These are phyloP conservation scores for Colletotrichum chlorophyti DNA, from an alignment of 2,329 filamentous ascomycete genomes.

Conservation along the genomic window DNA sequence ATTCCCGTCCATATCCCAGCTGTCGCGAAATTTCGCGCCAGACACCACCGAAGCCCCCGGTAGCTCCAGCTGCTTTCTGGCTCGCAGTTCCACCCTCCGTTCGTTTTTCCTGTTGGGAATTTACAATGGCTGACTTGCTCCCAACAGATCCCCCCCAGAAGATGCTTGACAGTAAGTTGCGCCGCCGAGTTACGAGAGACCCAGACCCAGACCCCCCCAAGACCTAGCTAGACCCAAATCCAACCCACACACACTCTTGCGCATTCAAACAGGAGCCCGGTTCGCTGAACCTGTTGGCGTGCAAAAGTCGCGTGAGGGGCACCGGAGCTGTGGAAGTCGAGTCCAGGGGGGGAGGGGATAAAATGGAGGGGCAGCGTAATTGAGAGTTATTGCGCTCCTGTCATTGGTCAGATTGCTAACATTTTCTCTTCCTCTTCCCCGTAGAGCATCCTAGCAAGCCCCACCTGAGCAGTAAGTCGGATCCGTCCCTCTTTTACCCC, in stretches of 20 bases:
- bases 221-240: too few species aligned
- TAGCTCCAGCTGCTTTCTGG: not conserved
- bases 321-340: slow-evolving; percentile 14
- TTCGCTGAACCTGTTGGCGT: slow-evolving; percentile 11
- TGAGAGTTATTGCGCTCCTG: slow-evolving; percentile 9
- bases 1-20: not conserved
- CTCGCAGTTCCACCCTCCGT: not conserved
- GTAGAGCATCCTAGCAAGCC: slow-evolving; percentile 74
- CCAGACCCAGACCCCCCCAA: not conserved
- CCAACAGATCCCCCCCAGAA: slow-evolving; percentile 66
- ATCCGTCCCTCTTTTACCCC: slow-evolving; percentile 25
- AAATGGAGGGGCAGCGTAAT: slow-evolving; percentile 20
- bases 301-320: slow-evolving; percentile 28
- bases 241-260: too few species aligned
- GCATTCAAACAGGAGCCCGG: too few species aligned
- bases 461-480: slow-evolving; percentile 68
- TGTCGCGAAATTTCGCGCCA: not conserved
- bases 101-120: slow-evolving; percentile 11
- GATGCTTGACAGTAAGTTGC: slow-evolving; percentile 71
- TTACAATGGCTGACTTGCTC: slow-evolving; percentile 6
- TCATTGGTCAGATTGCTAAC: slow-evolving; percentile 37
- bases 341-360: not conserved
- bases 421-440: slow-evolving; percentile 37
- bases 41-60: slow-evolving; percentile 7
- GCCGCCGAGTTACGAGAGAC: slow-evolving; percentile 16